Base-by-base conservation (phyloP, 352 stramenopile species). In the Phytophthora syringae region DNA sequence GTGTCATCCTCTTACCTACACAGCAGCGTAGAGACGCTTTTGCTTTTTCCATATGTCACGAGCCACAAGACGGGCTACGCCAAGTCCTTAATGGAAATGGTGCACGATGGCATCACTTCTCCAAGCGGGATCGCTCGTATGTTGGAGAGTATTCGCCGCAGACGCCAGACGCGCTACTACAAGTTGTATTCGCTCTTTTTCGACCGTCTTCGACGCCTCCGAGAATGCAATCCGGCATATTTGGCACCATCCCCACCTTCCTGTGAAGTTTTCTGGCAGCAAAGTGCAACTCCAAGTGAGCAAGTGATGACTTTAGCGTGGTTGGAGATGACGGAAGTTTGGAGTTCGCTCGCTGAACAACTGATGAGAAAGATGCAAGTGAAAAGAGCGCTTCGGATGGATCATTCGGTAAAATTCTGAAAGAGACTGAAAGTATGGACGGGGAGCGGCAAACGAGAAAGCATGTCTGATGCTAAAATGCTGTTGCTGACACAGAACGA, bases 401-500 rank as follows among this genome's bases (percentile, higher is more conserved):
- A 64, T 27, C 55, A 64, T 45, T 58, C 57, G 3, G 47, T 45
- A 2, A 58, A 58, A 22, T 64, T 64, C 30, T 52, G 57, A 15
- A 57, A 64, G 15, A 16, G 18, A 4, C 30, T 64, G 11, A 43
- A 58, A 28, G 13, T 47, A 18, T 58, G 57, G 10, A 13, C 12
- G 11, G 25, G 22, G 2, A 18, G 5, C 3, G 57, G 34, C 1
- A 25, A 56, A 36, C n/a, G 37, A 2, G 47, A 52, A 18, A 57
- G 20, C 20, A 13, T 64, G 11, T 7, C 15, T 2, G 47, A 58
- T 28, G 57, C 27, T 7, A 57, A 64, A n/a, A 21, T 65, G 20
- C 9, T 65, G 40, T 18, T 59, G 7, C 30, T 65, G 2, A 3
- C 56, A 15, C 39, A 54, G 18, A 65, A 65, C 15, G 39, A 54